phyloP scores from a whole-genome alignment of 2,329 filamentous ascomycete species.

The Acrocalymma vagum region DNA sequence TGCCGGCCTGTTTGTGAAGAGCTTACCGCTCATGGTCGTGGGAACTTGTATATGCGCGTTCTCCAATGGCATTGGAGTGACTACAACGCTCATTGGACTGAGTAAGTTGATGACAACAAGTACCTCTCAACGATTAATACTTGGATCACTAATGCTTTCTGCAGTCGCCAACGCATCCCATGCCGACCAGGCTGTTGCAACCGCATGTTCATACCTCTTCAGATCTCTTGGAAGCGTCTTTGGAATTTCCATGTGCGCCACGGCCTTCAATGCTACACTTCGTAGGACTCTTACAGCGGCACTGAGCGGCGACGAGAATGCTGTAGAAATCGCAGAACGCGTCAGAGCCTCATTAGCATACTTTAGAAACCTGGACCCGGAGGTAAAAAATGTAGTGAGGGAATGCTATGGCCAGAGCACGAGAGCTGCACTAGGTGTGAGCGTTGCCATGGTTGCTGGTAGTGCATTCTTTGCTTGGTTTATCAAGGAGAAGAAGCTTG shows the following conservation, averaged over 20 bases:
- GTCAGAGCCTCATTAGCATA: constrained; percentile 76
- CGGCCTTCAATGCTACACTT: constrained; percentile 75
- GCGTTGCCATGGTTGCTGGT: constrained; percentile 60
- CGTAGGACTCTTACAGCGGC: constrained; percentile 63
- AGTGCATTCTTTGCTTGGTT: constrained; percentile 56
- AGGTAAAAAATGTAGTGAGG: constrained; percentile 66
- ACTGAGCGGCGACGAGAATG: constrained; percentile 66
- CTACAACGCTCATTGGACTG: constrained; percentile 74
- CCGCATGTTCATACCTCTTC: constrained; percentile 84
- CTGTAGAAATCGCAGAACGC: constrained; percentile 71
- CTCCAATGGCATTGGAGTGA: constrained; percentile 69
- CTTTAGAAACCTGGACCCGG: constrained; percentile 70
- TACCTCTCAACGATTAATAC: background rate
- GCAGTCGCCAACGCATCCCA: constrained; percentile 71
- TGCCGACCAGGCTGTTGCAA: constrained; percentile 76
- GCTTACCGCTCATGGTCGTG: constrained; percentile 61
- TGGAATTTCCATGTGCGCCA: constrained; percentile 74
- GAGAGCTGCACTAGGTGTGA: constrained; percentile 60
- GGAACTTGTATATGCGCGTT: constrained; percentile 65
- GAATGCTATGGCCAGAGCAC: constrained; percentile 70
- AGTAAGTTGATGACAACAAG: constrained; percentile 48
- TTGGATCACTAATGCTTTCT: constrained; percentile 6
- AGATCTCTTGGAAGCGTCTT: constrained; percentile 73
- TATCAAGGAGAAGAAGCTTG: constrained; percentile 53
- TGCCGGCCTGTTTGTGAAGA: constrained; percentile 62